Conservation (phyloP, 345 rosid genomes). For the Schrenkiella parvula region DNA sequence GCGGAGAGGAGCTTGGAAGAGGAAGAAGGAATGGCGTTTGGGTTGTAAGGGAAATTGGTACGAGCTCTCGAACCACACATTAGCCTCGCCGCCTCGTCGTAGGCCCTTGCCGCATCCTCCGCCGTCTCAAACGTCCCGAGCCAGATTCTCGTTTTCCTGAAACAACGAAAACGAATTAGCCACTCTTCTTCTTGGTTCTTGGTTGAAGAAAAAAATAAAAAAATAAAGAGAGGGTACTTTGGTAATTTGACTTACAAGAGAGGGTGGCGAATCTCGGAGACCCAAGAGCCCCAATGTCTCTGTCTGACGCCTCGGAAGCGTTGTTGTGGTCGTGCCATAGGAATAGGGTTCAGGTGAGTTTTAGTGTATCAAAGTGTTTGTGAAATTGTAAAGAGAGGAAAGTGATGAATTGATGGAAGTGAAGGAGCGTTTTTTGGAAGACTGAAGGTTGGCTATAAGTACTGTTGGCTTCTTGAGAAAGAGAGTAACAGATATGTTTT, state of each 20-base stretch:
- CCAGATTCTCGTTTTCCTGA: conserved; percentile 97
- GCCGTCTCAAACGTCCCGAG: conserved; percentile 97
- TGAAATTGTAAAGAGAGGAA: conserved; percentile 39
- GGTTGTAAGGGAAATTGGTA: conserved; percentile 88
- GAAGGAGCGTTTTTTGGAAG: conserved; percentile 30
- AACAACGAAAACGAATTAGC: background rate
- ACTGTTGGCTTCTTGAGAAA: conserved; percentile 35
- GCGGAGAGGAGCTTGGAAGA: conserved; percentile 91
- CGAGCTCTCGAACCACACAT: conserved; percentile 96
- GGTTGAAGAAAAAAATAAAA: background rate
- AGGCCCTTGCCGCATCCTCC: conserved; percentile 92
- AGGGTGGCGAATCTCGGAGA: conserved; percentile 97
- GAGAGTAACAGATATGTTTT: conserved; percentile 7
- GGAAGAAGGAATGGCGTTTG: conserved; percentile 57
- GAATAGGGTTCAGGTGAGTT: conserved; percentile 19
- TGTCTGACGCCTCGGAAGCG: conserved; percentile 95
- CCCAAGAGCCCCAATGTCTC: conserved; percentile 99
- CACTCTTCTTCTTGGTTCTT: background rate
- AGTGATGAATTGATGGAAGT: conserved; percentile 10
- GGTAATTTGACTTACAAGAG: conserved; percentile 51
- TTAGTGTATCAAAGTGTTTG: conserved; percentile 35
- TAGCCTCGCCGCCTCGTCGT: conserved; percentile 96
- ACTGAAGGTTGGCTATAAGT: conserved; percentile 47
- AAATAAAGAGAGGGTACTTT: background rate
- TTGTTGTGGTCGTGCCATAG: conserved; percentile 96